A percentile compares a stretch with the other conserved stretches of the same genome.
Evolutionary conservation across 2,329 filamentous ascomycete genomes (phyloP).

Genomic region (Penicillium occitanis): DNA sequence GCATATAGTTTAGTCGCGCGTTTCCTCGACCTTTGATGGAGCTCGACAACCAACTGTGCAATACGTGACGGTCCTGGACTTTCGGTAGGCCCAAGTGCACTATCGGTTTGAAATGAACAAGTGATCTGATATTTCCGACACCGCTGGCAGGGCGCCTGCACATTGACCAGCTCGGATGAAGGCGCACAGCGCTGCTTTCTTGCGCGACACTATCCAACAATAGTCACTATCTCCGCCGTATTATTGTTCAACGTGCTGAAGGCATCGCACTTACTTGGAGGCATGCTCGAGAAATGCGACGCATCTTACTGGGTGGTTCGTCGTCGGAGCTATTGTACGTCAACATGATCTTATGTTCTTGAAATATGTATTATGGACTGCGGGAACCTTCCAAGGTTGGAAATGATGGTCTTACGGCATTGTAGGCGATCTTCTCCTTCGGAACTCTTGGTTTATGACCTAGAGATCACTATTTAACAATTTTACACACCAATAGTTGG

Average conservation of each 20-base stretch:
- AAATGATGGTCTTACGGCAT: background rate
- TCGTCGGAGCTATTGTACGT: slow-evolving; percentile 14
- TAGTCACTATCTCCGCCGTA: background rate
- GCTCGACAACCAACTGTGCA: slow-evolving; percentile 23
- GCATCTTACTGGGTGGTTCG: slow-evolving; percentile 22
- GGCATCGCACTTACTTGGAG: slow-evolving; percentile 22
- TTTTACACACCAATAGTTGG: background rate
- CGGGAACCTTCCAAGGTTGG: too few species aligned
- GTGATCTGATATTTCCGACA: slow-evolving; percentile 20
- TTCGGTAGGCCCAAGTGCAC: slow-evolving; percentile 12
- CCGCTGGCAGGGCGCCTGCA: slow-evolving; percentile 22
- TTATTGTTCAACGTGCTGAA: background rate
- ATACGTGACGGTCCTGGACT: slow-evolving; percentile 22
- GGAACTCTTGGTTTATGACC: background rate
- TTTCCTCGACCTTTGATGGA: slow-evolving; percentile 18
- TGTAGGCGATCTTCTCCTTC: background rate
- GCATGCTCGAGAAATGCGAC: slow-evolving; percentile 26
- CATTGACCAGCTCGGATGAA: slow-evolving; percentile 9
- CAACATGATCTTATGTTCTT: background rate
- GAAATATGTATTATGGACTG: too few species aligned
- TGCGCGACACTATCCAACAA: slow-evolving; percentile 23
- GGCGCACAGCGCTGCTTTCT: slow-evolving; percentile 24
- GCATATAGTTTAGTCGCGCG: background rate
- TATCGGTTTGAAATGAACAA: slow-evolving; percentile 24
- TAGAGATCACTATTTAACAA: background rate